phyloP scores from a whole-genome alignment of 805 yeast species.

The Suhomyces emberorum region DNA sequence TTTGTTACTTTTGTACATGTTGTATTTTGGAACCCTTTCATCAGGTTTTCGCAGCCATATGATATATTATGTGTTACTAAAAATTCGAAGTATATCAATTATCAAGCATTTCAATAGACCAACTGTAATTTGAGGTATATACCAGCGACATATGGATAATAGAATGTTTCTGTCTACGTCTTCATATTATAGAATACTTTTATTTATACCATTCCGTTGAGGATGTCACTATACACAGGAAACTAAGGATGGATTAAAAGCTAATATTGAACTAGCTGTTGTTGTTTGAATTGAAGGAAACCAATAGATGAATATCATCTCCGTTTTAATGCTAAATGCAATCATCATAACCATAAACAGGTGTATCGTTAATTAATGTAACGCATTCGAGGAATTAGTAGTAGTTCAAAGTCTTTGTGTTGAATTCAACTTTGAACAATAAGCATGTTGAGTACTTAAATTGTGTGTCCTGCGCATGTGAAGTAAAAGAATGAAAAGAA shows the following conservation, averaged over 20 bases:
- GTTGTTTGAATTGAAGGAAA: conserved; percentile 18
- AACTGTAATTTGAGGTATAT: no score
- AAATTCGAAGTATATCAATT: no score
- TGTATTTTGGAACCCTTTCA: no score
- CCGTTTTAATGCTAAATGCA: conserved; percentile 6
- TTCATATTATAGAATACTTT: no score
- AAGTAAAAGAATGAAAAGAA: conserved; percentile 10
- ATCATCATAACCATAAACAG: conserved; percentile 7
- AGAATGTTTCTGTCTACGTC: no score
- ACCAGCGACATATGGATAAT: no score
- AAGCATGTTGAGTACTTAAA: conserved; percentile 36
- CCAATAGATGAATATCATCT: conserved; percentile 6
- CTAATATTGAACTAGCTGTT: conserved; percentile 9
- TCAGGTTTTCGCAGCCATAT: no score
- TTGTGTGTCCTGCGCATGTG: conserved; percentile 21
- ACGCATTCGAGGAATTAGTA: conserved; percentile 11
- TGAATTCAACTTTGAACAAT: conserved; percentile 20
- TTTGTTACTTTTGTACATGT: no score
- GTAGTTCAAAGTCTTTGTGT: conserved; percentile 15
- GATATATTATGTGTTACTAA: no score
- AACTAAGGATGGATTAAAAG: conserved; percentile 9
- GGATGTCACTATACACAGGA: conserved; percentile 45
- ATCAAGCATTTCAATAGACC: no score
- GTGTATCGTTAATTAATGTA: conserved; percentile 11
- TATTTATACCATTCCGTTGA: conserved; percentile 45